These are phyloP conservation scores for Phaeosphaeriaceae sp. DNA, from an alignment of 2,329 filamentous ascomycete genomes.

Conservation along the genomic window DNA sequence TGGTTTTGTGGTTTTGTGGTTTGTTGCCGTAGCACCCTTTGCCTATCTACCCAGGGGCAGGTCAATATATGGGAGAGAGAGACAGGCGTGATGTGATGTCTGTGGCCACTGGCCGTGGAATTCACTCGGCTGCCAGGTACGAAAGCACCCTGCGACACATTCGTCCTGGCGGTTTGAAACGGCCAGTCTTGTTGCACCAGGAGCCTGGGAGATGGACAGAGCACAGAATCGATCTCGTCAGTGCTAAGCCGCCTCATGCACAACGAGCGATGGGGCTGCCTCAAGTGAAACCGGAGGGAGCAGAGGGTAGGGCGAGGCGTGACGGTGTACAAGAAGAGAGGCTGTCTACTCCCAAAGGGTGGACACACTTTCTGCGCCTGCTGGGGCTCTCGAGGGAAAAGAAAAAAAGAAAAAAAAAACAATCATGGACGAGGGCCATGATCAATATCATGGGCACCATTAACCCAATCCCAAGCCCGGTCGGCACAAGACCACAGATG, in stretches of 20 bases:
- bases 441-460: constrained; percentile 27
- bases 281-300: constrained; percentile 46
- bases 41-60: constrained; percentile 44
- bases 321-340: constrained; percentile 47
- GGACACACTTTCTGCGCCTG: constrained; percentile 35
- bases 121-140: constrained; percentile 48
- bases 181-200: constrained; percentile 47
- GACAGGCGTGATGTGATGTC: constrained; percentile 40
- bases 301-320: constrained; percentile 28
- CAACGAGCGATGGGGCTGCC: constrained; percentile 44
- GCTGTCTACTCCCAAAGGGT: constrained; percentile 35
- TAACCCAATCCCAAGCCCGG: constrained; percentile 22
- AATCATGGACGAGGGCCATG: constrained; percentile 27
- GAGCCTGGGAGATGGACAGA: constrained; percentile 34
- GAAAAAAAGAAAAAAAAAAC: constrained; percentile 48
- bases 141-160: constrained; percentile 48
- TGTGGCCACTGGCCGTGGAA: constrained; percentile 40
- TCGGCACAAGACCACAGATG: background rate
- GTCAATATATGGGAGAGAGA: constrained; percentile 49
- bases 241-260: constrained; percentile 49
- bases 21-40: constrained; percentile 47
- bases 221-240: constrained; percentile 43
- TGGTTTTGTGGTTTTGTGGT: no score
- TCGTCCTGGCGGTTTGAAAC: constrained; percentile 46
- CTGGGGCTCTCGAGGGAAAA: constrained; percentile 39